Evolutionary conservation across 768 basidiomycete genomes (phyloP).

Genomic region (Termitomyces eurrhizus): DNA sequence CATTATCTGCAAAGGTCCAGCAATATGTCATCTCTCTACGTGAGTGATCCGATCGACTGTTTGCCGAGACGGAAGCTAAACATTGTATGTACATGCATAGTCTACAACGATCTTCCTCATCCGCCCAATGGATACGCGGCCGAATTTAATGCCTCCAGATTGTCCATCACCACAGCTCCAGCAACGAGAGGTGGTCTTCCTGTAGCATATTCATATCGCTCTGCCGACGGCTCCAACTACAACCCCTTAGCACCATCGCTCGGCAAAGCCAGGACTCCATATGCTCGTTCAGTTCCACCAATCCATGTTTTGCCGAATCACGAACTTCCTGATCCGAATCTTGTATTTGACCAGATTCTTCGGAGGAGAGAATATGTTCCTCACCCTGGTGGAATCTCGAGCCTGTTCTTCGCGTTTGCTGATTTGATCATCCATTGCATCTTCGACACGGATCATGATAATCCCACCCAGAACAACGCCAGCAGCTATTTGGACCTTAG

Average conservation of each 20-base stretch:
- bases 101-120: slow-evolving; percentile 79
- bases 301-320: slow-evolving; percentile 35
- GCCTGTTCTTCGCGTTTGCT: slow-evolving; percentile 77
- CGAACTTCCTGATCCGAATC: slow-evolving; percentile 58
- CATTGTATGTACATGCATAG: slow-evolving; percentile 25
- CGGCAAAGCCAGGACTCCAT: slow-evolving; percentile 60
- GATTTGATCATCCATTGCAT: slow-evolving; percentile 70
- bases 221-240: slow-evolving; percentile 60
- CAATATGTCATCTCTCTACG: slow-evolving; percentile 49
- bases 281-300: slow-evolving; percentile 63
- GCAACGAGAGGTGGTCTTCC: slow-evolving; percentile 4
- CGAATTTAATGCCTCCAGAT: neutral
- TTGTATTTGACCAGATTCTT: slow-evolving; percentile 72
- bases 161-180: slow-evolving; percentile 1
- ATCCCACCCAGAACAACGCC: slow-evolving; percentile 55
- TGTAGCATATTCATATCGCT: slow-evolving; percentile 49
- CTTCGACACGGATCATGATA: slow-evolving; percentile 52
- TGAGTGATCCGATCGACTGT: slow-evolving; percentile 30
- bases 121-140: slow-evolving; percentile 56
- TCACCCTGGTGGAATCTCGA: slow-evolving; percentile 69
- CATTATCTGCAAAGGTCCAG: slow-evolving; percentile 38
- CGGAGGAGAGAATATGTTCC: slow-evolving; percentile 41
- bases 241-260: slow-evolving; percentile 50
- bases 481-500: slow-evolving; percentile 78
- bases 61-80: slow-evolving; percentile 12